These are phyloP conservation scores for Penicillium hordei DNA, from an alignment of 2,329 filamentous ascomycete genomes.

Conservation along the genomic window DNA sequence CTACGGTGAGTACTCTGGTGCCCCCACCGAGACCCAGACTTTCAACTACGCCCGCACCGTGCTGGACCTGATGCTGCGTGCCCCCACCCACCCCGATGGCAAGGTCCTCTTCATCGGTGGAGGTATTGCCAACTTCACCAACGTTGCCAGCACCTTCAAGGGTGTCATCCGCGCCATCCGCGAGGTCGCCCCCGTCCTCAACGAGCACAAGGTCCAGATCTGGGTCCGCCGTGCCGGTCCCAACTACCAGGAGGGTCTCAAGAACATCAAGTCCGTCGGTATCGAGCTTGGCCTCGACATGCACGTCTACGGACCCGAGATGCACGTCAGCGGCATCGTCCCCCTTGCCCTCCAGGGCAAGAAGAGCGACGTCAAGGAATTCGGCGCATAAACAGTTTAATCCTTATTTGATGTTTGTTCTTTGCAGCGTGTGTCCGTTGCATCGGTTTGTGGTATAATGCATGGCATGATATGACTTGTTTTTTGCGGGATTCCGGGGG, in stretches of 20 bases:
- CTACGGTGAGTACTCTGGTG: slow-evolving; percentile 99
- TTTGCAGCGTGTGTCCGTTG: slow-evolving; percentile 31
- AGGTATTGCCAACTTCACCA: slow-evolving; percentile 99
- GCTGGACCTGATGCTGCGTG: slow-evolving; percentile 93
- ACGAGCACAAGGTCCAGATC: slow-evolving; percentile 97
- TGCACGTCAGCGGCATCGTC: slow-evolving; percentile 93
- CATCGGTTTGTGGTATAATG: slow-evolving; percentile 38
- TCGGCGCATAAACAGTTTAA: slow-evolving; percentile 42
- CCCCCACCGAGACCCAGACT: slow-evolving; percentile 96
- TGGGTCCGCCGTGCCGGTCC: slow-evolving; percentile 89
- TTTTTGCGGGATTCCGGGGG: slow-evolving; percentile 24
- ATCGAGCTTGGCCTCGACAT: slow-evolving; percentile 93
- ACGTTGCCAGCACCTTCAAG: slow-evolving; percentile 99
- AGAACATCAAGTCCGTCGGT: slow-evolving; percentile 98
- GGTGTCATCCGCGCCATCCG: slow-evolving; percentile 95
- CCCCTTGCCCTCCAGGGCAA: slow-evolving; percentile 75
- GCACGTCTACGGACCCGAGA: slow-evolving; percentile 80
- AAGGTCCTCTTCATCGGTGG: slow-evolving; percentile 99
- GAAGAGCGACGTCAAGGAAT: slow-evolving; percentile 63
- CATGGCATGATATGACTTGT: slow-evolving; percentile 40
- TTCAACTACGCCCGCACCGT: slow-evolving; percentile 99
- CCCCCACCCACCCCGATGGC: slow-evolving; percentile 79
- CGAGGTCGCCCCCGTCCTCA: slow-evolving; percentile 79
- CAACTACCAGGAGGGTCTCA: slow-evolving; percentile 99
- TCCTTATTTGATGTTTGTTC: slow-evolving; percentile 29